Conservation (phyloP, 805 yeast genomes). For the Suhomyces tanzawaensis region DNA sequence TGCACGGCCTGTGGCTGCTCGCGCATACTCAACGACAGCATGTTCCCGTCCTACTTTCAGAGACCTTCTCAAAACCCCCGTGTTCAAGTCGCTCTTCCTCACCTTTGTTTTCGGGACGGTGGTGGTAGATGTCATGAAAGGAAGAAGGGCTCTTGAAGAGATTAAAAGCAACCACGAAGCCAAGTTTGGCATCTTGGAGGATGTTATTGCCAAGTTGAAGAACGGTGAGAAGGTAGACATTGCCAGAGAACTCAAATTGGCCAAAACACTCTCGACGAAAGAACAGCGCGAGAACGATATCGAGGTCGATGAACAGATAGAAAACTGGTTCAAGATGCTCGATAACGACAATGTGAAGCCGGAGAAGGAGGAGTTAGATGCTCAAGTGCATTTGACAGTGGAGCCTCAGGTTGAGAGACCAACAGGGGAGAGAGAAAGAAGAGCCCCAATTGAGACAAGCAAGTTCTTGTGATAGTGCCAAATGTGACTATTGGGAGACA, state of each 20-base stretch:
- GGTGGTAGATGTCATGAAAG: slow-evolving; percentile 47
- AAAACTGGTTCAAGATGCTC: slow-evolving; percentile 31
- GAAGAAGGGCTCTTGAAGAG: slow-evolving; percentile 42
- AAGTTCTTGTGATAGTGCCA: slow-evolving; percentile 12
- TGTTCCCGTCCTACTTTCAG: slow-evolving; percentile 26
- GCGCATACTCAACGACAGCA: too few relatives aligned
- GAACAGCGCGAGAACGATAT: slow-evolving; percentile 34
- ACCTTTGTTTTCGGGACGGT: slow-evolving; percentile 43
- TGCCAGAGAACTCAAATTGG: slow-evolving; percentile 36
- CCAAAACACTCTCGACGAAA: slow-evolving; percentile 43
- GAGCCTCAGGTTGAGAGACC: too few relatives aligned
- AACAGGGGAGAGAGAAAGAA: not conserved
- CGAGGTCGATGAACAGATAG: slow-evolving; percentile 39
- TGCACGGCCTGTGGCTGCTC: too few relatives aligned
- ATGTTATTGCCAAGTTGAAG: slow-evolving; percentile 26
- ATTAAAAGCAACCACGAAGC: slow-evolving; percentile 38
- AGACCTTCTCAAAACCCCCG: slow-evolving; percentile 32
- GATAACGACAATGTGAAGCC: slow-evolving; percentile 18
- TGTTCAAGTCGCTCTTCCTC: slow-evolving; percentile 36
- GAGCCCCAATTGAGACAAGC: slow-evolving; percentile 6
- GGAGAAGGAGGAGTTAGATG: too few relatives aligned
- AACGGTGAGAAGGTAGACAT: slow-evolving; percentile 42
- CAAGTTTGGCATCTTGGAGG: slow-evolving; percentile 33
- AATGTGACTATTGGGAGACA: too few relatives aligned
- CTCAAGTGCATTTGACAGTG: too few relatives aligned